Conservation (phyloP, 2,329 filamentous ascomycete species). For the Dryadomyces quercivorus region DNA sequence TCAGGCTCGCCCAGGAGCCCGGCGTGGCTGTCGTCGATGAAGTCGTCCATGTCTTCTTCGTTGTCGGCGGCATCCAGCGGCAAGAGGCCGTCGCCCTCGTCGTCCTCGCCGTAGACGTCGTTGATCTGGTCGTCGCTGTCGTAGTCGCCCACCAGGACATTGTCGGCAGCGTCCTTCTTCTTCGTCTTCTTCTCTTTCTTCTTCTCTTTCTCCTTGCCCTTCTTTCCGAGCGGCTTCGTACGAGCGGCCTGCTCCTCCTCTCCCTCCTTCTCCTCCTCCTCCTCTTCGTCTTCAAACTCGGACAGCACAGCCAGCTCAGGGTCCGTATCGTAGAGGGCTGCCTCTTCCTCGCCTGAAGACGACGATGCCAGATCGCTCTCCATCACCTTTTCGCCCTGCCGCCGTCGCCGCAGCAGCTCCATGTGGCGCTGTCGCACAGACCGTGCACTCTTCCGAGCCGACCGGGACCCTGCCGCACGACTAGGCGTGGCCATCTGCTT, state of each 20-base stretch:
- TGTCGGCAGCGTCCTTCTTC: slow-evolving; percentile 1
- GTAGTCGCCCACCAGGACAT: neutral
- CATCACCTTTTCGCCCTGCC: slow-evolving; percentile 17
- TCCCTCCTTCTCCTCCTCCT: slow-evolving; percentile 8
- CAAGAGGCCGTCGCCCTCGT: neutral
- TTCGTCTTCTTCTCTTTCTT: neutral
- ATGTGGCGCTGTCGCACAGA: slow-evolving; percentile 16
- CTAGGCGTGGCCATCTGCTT: neutral
- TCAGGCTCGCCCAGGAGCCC: slow-evolving; percentile 10
- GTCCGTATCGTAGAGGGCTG: slow-evolving; percentile 19
- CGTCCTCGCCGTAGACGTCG: neutral
- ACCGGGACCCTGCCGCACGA: neutral
- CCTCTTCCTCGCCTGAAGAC: slow-evolving; percentile 8
- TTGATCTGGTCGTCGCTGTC: slow-evolving; percentile 3
- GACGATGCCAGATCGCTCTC: slow-evolving; percentile 9
- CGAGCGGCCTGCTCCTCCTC: neutral
- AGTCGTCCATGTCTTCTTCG: slow-evolving; percentile 34
- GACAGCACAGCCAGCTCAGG: slow-evolving; percentile 16
- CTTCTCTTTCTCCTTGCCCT: slow-evolving; percentile 1
- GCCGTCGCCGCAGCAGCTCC: slow-evolving; percentile 18
- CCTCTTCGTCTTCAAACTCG: slow-evolving; percentile 23
- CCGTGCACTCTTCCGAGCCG: slow-evolving; percentile 7
- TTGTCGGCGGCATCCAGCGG: slow-evolving; percentile 2
- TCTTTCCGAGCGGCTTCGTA: neutral
- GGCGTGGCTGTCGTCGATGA: slow-evolving; percentile 40